These are phyloP conservation scores for Aspergillus cristatus DNA, from an alignment of 495 filamentous ascomycete genomes.

Conservation along the genomic window DNA sequence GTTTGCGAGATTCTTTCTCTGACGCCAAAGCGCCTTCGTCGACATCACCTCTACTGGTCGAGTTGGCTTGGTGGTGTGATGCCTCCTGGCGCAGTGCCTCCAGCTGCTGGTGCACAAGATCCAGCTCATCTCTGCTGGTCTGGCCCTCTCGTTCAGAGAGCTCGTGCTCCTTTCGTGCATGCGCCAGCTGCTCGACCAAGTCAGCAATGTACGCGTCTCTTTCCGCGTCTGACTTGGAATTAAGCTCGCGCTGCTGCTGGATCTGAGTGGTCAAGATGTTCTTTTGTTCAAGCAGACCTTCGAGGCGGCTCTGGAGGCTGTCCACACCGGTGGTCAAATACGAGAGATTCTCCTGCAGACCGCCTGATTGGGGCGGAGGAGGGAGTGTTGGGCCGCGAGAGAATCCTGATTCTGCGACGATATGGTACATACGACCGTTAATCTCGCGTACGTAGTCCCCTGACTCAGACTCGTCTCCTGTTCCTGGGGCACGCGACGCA, in stretches of 20 bases:
- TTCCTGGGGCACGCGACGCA: constrained; percentile 1
- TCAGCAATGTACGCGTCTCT: constrained; percentile 46
- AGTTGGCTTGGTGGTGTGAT: constrained; percentile 20
- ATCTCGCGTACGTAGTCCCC: constrained; percentile 36
- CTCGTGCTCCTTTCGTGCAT: constrained; percentile 31
- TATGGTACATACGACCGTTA: constrained; percentile 41
- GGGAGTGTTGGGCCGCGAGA: constrained; percentile 36
- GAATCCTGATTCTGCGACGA: constrained; percentile 40
- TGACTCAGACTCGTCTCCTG: constrained; percentile 1
- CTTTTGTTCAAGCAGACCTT: constrained; percentile 70
- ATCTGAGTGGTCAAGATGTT: constrained; percentile 76
- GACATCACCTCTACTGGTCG: constrained; percentile 5
- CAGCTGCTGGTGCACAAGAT: constrained; percentile 36
- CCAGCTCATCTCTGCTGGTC: constrained; percentile 32
- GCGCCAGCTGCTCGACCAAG: constrained; percentile 39
- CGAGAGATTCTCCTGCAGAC: constrained; percentile 42
- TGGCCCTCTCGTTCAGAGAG: constrained; percentile 29
- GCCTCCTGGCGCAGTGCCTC: constrained; percentile 32
- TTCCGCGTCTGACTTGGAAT: constrained; percentile 53
- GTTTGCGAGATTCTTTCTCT: constrained; percentile 49
- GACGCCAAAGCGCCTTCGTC: constrained; percentile 24
- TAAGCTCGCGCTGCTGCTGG: constrained; percentile 85
- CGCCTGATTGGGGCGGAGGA: constrained; percentile 35
- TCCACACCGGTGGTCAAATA: constrained; percentile 62
- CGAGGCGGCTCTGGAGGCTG: constrained; percentile 50